Base-by-base conservation (phyloP, 2,329 filamentous ascomycete genomes). In the Cladophialophora immunda region DNA sequence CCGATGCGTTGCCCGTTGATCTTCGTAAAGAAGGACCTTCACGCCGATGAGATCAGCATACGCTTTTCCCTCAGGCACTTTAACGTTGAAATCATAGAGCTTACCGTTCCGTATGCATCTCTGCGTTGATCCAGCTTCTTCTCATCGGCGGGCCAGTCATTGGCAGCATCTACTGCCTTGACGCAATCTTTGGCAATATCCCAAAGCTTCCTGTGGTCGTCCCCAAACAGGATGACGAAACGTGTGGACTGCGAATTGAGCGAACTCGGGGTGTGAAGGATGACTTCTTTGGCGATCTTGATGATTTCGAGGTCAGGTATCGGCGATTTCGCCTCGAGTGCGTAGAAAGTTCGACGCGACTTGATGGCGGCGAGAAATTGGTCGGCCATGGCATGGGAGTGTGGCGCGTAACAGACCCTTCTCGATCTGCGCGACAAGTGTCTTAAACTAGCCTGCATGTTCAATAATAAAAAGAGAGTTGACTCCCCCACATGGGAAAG, bases 231-330 rank as follows among this genome's bases (percentile, higher is more conserved):
- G 58, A 97, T 86, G 58, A 97, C 86, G 66, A 91, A 81, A 66
- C 94, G 90, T 72, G 92, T 90, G 73, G 88, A 89, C 83, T 97
- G 93, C 50, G 88, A 91, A 87, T 97, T 97, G 89, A 97, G 97
- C 71, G 89, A 88, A 58, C 87, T 90, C 50, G 94, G 93, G 2
- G 67, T 55, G 47, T 68, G 58, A 22, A 57, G 62, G 19, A 68
- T 66, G 25, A 62, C 61, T 47, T 68, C 58, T 9, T 57, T 64
- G 13, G 62, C 50, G 38, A 68, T 66, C 38, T 64, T 29, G 22
- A 60, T 15, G 52, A 68, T 59, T 13, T 60, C 38, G 6, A 29
- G 36, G 38, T 60, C 58, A 1, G 58, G 41, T 15, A 66, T 61
- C 4, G 58, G 41, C 25, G 58, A 64, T 15, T 58, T 36, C 38